These are phyloP conservation scores for Metarhizium sp. DNA, from an alignment of 2,329 filamentous ascomycete genomes.

Conservation along the genomic window DNA sequence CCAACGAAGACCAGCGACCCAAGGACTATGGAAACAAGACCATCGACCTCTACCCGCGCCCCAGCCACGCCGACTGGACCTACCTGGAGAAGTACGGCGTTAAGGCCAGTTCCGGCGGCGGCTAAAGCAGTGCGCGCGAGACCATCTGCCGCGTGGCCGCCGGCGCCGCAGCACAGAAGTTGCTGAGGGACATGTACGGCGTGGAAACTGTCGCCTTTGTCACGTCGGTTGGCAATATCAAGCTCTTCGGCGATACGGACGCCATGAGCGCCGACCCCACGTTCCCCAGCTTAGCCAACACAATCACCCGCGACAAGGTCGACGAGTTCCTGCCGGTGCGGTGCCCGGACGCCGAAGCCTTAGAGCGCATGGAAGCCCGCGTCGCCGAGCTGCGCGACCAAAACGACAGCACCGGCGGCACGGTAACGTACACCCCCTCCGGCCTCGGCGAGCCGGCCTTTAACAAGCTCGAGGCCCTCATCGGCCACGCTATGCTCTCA, in stretches of 20 bases:
- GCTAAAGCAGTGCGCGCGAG: too few relatives aligned
- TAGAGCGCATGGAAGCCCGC: conserved; percentile 53
- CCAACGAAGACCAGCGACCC: too few relatives aligned
- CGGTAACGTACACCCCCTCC: too few relatives aligned
- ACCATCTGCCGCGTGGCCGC: too few relatives aligned
- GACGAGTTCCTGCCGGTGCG: conserved; percentile 80
- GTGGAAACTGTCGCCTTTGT: conserved; percentile 60
- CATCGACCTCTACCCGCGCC: too few relatives aligned
- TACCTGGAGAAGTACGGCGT: conserved; percentile 88
- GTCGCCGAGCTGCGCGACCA: too few relatives aligned
- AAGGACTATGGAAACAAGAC: too few relatives aligned
- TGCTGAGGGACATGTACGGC: conserved; percentile 53
- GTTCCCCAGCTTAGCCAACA: conserved; percentile 66
- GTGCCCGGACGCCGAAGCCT: conserved; percentile 55
- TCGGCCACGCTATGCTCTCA: too few relatives aligned
- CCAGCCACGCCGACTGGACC: conserved; percentile 37
- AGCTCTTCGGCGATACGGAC: conserved; percentile 20
- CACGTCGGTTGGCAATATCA: conserved; percentile 62
- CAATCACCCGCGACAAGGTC: conserved; percentile 64
- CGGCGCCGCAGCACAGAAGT: conserved; percentile 83
- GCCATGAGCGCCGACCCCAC: conserved; percentile 64
- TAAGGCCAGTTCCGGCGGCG: conserved; percentile 45
- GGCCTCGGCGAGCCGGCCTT: too few relatives aligned
- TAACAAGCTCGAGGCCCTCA: too few relatives aligned
- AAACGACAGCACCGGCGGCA: too few relatives aligned